Evolutionary conservation across 163 green algal species (phyloP).

Genomic region (Chlamydomonas reinhardtii): DNA sequence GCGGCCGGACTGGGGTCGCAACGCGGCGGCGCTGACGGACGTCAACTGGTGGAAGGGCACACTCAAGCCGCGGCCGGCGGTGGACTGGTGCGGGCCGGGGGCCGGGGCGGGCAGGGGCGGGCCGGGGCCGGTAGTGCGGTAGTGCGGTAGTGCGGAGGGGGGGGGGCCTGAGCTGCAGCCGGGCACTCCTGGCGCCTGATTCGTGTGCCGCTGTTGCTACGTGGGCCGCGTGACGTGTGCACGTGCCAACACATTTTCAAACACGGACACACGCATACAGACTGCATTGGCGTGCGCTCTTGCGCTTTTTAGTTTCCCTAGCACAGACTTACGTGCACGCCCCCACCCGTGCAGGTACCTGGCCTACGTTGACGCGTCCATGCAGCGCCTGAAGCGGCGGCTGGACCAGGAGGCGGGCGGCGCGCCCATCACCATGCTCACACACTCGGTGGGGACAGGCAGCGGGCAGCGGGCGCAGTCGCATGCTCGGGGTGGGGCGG

Average conservation of each 20-base stretch:
- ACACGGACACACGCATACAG: not conserved
- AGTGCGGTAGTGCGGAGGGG: not conserved
- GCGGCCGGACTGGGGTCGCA: slow-evolving; percentile 82
- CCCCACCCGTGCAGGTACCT: slow-evolving; percentile 80
- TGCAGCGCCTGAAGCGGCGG: slow-evolving; percentile 73
- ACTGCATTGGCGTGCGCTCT: too few species aligned
- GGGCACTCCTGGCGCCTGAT: too few species aligned
- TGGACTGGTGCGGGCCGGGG: slow-evolving; percentile 82
- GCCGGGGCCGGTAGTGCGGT: too few species aligned
- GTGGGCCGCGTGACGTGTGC: too few species aligned
- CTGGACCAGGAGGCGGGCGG: slow-evolving; percentile 52
- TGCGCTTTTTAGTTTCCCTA: too few species aligned
- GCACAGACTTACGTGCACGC: not conserved
- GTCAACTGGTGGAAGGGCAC: slow-evolving; percentile 92
- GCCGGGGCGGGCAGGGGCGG: too few species aligned
- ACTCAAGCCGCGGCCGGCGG: slow-evolving; percentile 89
- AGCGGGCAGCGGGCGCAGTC: not conserved
- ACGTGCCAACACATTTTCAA: too few species aligned
- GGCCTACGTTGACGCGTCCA: slow-evolving; percentile 71
- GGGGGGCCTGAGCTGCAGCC: too few species aligned
- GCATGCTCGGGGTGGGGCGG: too few species aligned
- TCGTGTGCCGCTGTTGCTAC: too few species aligned
- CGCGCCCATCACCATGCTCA: slow-evolving; percentile 87
- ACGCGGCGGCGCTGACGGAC: slow-evolving; percentile 87
- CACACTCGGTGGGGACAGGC: slow-evolving; percentile 77